Evolutionary conservation across 2,329 filamentous ascomycete genomes (phyloP).

Genomic region (Rutstroemia sp.): DNA sequence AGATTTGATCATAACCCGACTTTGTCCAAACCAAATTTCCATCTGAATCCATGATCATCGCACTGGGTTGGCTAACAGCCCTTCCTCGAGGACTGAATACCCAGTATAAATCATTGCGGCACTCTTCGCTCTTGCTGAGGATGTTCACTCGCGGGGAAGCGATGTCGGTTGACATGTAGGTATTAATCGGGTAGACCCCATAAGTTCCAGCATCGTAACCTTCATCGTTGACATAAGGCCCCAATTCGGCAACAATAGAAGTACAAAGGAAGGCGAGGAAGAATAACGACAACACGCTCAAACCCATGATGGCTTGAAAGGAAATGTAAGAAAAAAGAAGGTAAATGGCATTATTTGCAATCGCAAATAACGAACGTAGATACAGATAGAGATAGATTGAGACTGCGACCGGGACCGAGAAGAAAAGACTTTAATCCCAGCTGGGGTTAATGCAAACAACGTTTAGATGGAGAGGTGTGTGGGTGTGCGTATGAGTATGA

Average conservation of each 20-base stretch:
- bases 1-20: conserved; percentile 31
- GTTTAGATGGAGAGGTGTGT: too few species aligned
- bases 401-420: too few species aligned
- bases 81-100: conserved; percentile 35
- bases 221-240: conserved; percentile 15
- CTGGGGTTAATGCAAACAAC: too few species aligned
- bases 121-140: conserved; percentile 27
- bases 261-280: neutral
- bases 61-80: conserved; percentile 30
- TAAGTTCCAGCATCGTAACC: conserved; percentile 31
- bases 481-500: too few species aligned
- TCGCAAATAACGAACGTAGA: neutral
- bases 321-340: neutral
- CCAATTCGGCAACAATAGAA: neutral
- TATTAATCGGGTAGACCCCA: conserved; percentile 31
- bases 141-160: conserved; percentile 32
- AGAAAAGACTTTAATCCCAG: too few species aligned
- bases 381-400: too few species aligned
- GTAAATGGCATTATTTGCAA: neutral
- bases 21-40: conserved; percentile 41
- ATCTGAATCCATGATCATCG: conserved; percentile 37
- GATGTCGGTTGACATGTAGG: conserved; percentile 29
- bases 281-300: neutral
- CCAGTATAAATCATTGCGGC: conserved; percentile 33
- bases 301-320: neutral